phyloP scores from a whole-genome alignment of 2,329 filamentous ascomycete species.

The Lanzia echinophila region DNA sequence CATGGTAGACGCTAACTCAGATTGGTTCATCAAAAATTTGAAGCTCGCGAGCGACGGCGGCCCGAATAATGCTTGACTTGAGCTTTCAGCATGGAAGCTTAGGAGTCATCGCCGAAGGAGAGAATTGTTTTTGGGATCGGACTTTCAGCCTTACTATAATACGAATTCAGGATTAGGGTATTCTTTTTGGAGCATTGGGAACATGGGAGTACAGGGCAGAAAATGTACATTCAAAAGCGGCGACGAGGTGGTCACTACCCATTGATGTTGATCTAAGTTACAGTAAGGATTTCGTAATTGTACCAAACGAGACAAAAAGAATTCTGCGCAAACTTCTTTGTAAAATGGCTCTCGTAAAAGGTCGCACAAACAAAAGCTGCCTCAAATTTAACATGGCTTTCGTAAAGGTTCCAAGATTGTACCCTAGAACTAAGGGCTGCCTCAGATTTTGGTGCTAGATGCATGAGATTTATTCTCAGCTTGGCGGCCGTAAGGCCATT shows the following conservation, averaged over 20 bases:
- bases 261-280: neutral
- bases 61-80: slow-evolving; percentile 2
- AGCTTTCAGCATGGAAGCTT: neutral
- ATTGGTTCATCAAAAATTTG: slow-evolving; percentile 62
- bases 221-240: neutral
- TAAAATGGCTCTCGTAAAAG: neutral
- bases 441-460: too few species aligned
- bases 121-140: neutral
- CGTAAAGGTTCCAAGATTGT: too few species aligned
- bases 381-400: neutral
- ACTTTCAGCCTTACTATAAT: neutral
- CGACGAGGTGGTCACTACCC: neutral
- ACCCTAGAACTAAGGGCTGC: too few species aligned
- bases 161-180: neutral
- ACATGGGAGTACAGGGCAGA: neutral
- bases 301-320: neutral
- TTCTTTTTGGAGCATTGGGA: neutral
- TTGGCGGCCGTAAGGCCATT: too few species aligned
- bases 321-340: neutral
- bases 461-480: too few species aligned
- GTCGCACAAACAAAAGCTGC: neutral
- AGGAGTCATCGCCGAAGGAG: neutral
- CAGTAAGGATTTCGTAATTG: neutral
- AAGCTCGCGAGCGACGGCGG: neutral
- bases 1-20: slow-evolving; percentile 65